Evolutionary conservation across 2,329 filamentous ascomycete species (phyloP), one percentile per base, ranked within the genome.

Genomic region (Grosmannia serpens): DNA sequence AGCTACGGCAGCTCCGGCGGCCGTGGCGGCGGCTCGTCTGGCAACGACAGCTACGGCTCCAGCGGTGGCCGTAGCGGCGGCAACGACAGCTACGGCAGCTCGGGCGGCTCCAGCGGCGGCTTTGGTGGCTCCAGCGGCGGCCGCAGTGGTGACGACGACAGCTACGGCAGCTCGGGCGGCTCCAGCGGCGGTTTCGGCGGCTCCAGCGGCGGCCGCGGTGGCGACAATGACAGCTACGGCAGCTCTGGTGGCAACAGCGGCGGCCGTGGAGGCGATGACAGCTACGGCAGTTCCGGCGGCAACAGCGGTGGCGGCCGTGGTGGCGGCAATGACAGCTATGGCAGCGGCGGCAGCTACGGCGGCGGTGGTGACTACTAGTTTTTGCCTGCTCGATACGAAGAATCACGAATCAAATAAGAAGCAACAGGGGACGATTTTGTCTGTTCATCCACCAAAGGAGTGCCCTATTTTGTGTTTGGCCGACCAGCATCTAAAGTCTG

Each of bases 81-180:
- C 29, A 15, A 44, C 22, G 58, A 61, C 56, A 55, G 59, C 52
- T 59, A 60, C 58, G 64, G 65, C 52, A 65, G 65, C 50, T 67
- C 62, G 57, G 59, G 50, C 51, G 60, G 58, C 59, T 63, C 58
- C 53, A 63, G 66, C 54, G 62, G 59, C 44, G 63, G 61, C 7
- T 60, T 61, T 49, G 59, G 59, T 35, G 58, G 62, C 62, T 24
- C 20, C 29, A 35, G 20, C 11, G 50, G 50, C 22, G 64, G 58
- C 55, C 69, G 64, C 55, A 66, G 62, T 55, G 58, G 64, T 35
- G 59, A 54, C 51, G 24, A 33, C 51, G 33, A 47, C 53, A 52
- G 10, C 29, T 56, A 59, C 51, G 33, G 44, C 58, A 51, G 44
- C 27, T 56, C 17, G 7, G 58, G 58, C 58, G 31, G 31, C 38